phyloP scores from a whole-genome alignment of 164 flowering plant species.

The Sextonia rubra region DNA sequence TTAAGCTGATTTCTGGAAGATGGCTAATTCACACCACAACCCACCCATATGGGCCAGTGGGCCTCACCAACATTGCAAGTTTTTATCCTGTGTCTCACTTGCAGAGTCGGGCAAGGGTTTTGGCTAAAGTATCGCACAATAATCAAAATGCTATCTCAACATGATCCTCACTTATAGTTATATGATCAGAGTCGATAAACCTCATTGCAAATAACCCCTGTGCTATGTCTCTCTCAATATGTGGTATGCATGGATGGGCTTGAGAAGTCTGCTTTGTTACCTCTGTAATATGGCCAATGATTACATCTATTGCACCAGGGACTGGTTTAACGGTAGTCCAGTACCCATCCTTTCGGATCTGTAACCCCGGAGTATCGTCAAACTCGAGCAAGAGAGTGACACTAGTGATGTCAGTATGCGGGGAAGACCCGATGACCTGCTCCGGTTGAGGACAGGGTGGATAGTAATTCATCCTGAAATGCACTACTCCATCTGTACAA shows the following conservation, averaged over 20 bases:
- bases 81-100: background rate
- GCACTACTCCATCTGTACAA: conserved; percentile 1
- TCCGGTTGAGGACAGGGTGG: conserved; percentile 11
- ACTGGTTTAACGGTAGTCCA: conserved; percentile 8
- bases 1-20: too few relatives aligned
- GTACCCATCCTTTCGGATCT: conserved; percentile 7
- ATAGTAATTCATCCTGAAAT: conserved; percentile 13
- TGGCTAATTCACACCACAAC: too few relatives aligned
- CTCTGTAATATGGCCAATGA: conserved; percentile 5
- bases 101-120: background rate
- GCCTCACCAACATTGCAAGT: too few relatives aligned
- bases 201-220: background rate
- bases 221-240: too few relatives aligned
- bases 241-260: background rate
- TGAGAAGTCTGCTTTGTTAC: background rate
- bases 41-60: too few relatives aligned
- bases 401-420: conserved; percentile 7
- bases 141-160: background rate
- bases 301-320: background rate
- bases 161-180: background rate
- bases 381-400: conserved; percentile 9
- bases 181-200: background rate
- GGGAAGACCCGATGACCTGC: conserved; percentile 1
- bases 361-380: conserved; percentile 7
- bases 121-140: background rate